These are phyloP conservation scores for Monilinia fructicola DNA, from an alignment of 2,329 filamentous ascomycete species.

Conservation along the genomic window DNA sequence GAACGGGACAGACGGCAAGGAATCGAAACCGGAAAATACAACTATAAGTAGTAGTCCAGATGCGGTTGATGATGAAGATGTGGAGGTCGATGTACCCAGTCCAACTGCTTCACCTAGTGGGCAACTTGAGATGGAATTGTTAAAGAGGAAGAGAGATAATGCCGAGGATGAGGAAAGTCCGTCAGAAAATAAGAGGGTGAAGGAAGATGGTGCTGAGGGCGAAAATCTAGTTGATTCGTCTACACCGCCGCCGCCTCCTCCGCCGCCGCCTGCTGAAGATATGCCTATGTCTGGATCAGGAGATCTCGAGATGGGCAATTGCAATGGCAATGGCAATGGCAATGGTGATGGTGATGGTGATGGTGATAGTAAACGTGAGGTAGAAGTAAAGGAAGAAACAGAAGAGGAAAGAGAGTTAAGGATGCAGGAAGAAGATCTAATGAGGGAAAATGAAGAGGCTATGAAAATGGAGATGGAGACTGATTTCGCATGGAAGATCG, in stretches of 20 bases:
- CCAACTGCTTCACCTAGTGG: constrained; percentile 15
- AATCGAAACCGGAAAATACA: not conserved
- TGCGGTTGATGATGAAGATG: constrained; percentile 35
- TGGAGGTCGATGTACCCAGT: constrained; percentile 17
- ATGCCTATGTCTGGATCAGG: constrained; percentile 14
- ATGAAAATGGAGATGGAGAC: constrained; percentile 35
- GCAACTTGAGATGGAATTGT: constrained; percentile 30
- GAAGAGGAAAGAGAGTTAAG: constrained; percentile 32
- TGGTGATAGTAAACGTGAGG: not conserved
- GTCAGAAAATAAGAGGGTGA: constrained; percentile 37
- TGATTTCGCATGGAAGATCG: constrained; percentile 65
- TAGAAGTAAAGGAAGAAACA: constrained; percentile 26
- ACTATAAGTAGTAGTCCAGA: constrained; percentile 33
- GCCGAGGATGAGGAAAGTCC: constrained; percentile 39
- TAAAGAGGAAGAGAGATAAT: constrained; percentile 64
- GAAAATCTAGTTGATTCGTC: constrained; percentile 1
- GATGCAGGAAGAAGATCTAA: constrained; percentile 33
- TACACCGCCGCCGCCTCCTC: constrained; percentile 36
- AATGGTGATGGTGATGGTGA: not conserved
- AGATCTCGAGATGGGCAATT: not conserved
- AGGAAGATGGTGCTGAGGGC: constrained; percentile 29
- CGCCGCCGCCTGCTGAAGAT: constrained; percentile 33
- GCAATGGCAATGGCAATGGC: not conserved
- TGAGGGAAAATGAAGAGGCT: constrained; percentile 39
- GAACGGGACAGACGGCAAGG: constrained; percentile 15